Conservation (phyloP, 2,329 filamentous ascomycete genomes). For the Colletotrichum echinochloae region DNA sequence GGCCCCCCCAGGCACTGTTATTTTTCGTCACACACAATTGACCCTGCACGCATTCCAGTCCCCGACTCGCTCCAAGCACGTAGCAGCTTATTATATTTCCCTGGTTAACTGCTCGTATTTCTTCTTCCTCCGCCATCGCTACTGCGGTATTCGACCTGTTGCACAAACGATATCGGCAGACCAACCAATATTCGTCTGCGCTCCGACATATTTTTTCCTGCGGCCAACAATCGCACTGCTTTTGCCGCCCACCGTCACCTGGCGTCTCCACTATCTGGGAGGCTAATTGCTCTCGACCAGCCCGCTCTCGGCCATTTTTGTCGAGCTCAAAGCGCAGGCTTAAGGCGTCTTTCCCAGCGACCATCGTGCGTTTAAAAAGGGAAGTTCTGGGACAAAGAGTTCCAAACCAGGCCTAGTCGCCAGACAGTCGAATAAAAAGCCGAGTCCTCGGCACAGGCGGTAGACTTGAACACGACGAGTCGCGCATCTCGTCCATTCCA, state of each 20-base stretch:
- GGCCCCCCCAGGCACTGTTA: slow-evolving; percentile 23
- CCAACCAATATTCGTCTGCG: slow-evolving; percentile 23
- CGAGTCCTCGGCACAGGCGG: slow-evolving; percentile 21
- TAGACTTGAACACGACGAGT: slow-evolving; percentile 18
- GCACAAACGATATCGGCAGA: slow-evolving; percentile 27
- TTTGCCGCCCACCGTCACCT: slow-evolving; percentile 19
- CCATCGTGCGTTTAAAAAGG: not conserved
- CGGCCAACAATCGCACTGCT: slow-evolving; percentile 22
- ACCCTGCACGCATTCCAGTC: slow-evolving; percentile 34
- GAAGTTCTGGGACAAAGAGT: slow-evolving; percentile 31
- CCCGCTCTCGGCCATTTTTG: slow-evolving; percentile 39
- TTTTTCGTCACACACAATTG: slow-evolving; percentile 12
- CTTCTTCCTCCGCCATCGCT: not conserved
- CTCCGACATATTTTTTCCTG: slow-evolving; percentile 30
- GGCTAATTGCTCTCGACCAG: slow-evolving; percentile 32
- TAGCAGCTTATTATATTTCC: not conserved
- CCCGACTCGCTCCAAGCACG: not conserved
- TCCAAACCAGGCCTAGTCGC: slow-evolving; percentile 19
- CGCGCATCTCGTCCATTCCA: slow-evolving; percentile 16
- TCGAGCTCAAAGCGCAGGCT: slow-evolving; percentile 39
- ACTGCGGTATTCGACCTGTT: slow-evolving; percentile 17
- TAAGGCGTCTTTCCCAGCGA: slow-evolving; percentile 21
- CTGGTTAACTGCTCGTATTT: not conserved
- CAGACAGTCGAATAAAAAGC: slow-evolving; percentile 2
- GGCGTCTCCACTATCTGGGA: slow-evolving; percentile 14